Evolutionary conservation across 352 stramenopile species (phyloP).

Genomic region (Phytophthora nicotianae): DNA sequence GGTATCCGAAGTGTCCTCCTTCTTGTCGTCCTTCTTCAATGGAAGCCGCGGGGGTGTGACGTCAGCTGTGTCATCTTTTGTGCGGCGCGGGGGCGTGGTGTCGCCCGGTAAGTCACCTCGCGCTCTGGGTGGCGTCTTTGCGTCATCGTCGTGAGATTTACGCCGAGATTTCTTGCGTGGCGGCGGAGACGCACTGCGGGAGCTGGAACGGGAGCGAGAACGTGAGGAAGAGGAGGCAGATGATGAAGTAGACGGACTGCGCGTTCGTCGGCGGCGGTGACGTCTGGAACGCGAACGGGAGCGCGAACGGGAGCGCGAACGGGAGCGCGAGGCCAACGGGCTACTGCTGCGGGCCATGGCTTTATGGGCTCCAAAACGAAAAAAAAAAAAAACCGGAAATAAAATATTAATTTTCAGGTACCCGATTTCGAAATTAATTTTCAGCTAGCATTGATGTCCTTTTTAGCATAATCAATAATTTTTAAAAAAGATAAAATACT

Average conservation of each 20-base stretch:
- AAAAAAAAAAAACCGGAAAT: no score
- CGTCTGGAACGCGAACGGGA: slow-evolving; percentile 27
- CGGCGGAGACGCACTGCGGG: slow-evolving; percentile 29
- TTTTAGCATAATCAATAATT: no score
- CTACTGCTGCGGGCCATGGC: slow-evolving; percentile 33
- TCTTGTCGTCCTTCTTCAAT: slow-evolving; percentile 1
- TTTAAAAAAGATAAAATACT: no score
- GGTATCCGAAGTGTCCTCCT: slow-evolving; percentile 19
- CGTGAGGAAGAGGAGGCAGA: slow-evolving; percentile 19
- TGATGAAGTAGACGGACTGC: slow-evolving; percentile 29
- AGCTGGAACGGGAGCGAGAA: slow-evolving; percentile 23
- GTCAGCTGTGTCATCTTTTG: slow-evolving; percentile 8
- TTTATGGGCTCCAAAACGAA: no score
- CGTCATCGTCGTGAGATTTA: neutral
- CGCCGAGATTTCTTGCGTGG: slow-evolving; percentile 39
- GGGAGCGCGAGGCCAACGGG: no score
- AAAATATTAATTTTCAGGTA: no score
- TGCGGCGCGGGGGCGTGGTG: slow-evolving; percentile 14
- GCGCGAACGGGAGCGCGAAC: slow-evolving; percentile 30
- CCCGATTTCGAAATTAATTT: no score
- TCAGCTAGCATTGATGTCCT: no score
- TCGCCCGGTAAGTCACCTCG: slow-evolving; percentile 22
- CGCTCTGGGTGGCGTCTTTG: slow-evolving; percentile 1
- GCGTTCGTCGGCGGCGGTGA: slow-evolving; percentile 17
- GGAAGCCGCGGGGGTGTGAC: neutral